Evolutionary conservation across 1,284 basidiomycete species (phyloP).

Genomic region (Singerocomus rubriflavus): DNA sequence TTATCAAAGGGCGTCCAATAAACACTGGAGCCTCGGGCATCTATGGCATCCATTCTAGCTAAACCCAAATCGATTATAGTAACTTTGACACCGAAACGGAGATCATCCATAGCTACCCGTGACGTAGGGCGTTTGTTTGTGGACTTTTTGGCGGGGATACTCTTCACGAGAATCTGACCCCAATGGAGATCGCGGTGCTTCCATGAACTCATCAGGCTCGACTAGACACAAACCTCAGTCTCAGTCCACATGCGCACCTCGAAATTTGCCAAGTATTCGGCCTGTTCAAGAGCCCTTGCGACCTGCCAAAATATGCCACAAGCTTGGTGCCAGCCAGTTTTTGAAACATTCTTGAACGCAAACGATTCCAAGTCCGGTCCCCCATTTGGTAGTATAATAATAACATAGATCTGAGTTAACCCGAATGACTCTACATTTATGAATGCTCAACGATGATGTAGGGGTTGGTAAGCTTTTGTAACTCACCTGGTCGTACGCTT

Average conservation of each 20-base stretch:
- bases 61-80: slow-evolving; percentile 96
- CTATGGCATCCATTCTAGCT: slow-evolving; percentile 70
- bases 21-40: slow-evolving; percentile 40
- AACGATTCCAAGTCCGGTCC: slow-evolving; percentile 88
- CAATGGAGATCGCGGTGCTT: slow-evolving; percentile 97
- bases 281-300: slow-evolving; percentile 68
- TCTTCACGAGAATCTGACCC: slow-evolving; percentile 91
- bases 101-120: slow-evolving; percentile 56
- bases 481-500: slow-evolving; percentile 79
- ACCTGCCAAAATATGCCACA: slow-evolving; percentile 92
- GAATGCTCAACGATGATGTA: slow-evolving; percentile 7
- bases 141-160: slow-evolving; percentile 34
- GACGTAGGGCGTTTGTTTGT: slow-evolving; percentile 30
- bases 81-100: slow-evolving; percentile 59
- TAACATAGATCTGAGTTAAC: slow-evolving; percentile 76
- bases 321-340: slow-evolving; percentile 79
- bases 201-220: slow-evolving; percentile 7
- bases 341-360: slow-evolving; percentile 48
- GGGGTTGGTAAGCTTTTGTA: not conserved
- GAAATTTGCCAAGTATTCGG: slow-evolving; percentile 77
- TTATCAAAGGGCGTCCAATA: slow-evolving; percentile 79
- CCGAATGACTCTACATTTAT: slow-evolving; percentile 61
- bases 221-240: not conserved
- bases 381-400: slow-evolving; percentile 87
- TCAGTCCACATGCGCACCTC: slow-evolving; percentile 59